Evolutionary conservation across 805 yeast species (phyloP).

Genomic region (Zygosaccharomyces gambellarensis): DNA sequence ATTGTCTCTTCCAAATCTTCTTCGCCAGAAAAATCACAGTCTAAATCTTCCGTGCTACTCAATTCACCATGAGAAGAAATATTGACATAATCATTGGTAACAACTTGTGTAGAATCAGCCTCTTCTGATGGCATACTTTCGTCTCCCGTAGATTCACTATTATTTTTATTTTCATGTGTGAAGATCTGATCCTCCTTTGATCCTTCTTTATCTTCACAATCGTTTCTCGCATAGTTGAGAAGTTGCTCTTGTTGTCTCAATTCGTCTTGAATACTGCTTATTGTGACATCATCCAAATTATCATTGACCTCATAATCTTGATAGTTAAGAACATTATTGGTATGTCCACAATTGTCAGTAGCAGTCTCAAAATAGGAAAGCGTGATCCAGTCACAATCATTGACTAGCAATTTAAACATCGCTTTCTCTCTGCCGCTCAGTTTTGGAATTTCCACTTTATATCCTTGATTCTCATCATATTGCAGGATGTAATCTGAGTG

Average conservation of each 20-base stretch:
- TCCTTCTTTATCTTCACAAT: conserved; percentile 1
- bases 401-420: conserved; percentile 24
- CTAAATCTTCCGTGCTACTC: conserved; percentile 29
- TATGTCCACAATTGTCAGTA: conserved; percentile 21
- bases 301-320: conserved; percentile 16
- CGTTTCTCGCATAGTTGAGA: conserved; percentile 5
- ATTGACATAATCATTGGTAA: conserved; percentile 24
- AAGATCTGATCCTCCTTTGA: neutral
- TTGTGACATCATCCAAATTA: conserved; percentile 20
- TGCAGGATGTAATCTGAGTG: conserved; percentile 17
- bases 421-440: conserved; percentile 11
- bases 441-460: conserved; percentile 18
- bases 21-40: conserved; percentile 11
- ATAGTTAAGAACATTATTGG: conserved; percentile 23
- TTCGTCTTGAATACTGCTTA: conserved; percentile 13
- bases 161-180: neutral
- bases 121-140: conserved; percentile 1
- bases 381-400: conserved; percentile 27
- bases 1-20: conserved; percentile 14
- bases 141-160: neutral
- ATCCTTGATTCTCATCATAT: conserved; percentile 15
- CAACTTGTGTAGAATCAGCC: conserved; percentile 7
- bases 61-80: conserved; percentile 30
- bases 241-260: conserved; percentile 12
- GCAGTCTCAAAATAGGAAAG: conserved; percentile 23